Base-by-base conservation (phyloP, 768 basidiomycete species). In the Lentinula raphanica region DNA sequence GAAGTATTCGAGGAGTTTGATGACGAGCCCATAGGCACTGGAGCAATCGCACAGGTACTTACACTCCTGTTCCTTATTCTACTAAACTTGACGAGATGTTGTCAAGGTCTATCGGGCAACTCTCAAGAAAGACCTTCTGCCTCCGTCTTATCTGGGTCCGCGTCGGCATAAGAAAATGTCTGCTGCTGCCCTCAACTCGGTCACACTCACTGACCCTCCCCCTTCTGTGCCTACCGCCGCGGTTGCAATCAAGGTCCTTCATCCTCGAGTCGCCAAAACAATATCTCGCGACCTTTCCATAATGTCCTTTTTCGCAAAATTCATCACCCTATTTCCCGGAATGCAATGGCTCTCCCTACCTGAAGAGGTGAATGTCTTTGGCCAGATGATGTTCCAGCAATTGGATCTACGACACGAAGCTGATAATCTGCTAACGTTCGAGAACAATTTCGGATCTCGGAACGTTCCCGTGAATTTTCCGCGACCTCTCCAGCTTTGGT, bases 311-410 rank as follows among this genome's bases (percentile, higher is more conserved):
- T 98, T 98, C 68, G 93, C 96, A 27, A 78, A 79, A 39, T 71
- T 81, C 59, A 79, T 98, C 59, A 83, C 91, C 53, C 51, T 88
- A 28, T 71, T 98, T 55, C 97, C 97, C 0, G 93, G 94, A 27
- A 94, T 97, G 87, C 82, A 93, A 63, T 99, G 97, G 97, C 72
- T 99, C 49, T 97, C 94, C 6, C 79, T 99, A 17, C 91, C 94
- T 0, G 92, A 99, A 65, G 97, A 99, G 70, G 96, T 98, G 6
- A 75, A 84, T 23, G 92, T 96, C 3, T 99, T 99, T 69, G 97
- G 97, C 6, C 73, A 79, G 31, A 96, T 99, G 94, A 99, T 99
- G 97, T 82, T 84, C 67, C 89, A 86, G 64, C 97, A 99, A 70
- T 80, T 98, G 21, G 94, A 98, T 71, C 75, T 99, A 48, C 80